These are phyloP conservation scores for Hyaloscypha variabilis DNA, from an alignment of 495 filamentous ascomycete species.

Conservation along the genomic window DNA sequence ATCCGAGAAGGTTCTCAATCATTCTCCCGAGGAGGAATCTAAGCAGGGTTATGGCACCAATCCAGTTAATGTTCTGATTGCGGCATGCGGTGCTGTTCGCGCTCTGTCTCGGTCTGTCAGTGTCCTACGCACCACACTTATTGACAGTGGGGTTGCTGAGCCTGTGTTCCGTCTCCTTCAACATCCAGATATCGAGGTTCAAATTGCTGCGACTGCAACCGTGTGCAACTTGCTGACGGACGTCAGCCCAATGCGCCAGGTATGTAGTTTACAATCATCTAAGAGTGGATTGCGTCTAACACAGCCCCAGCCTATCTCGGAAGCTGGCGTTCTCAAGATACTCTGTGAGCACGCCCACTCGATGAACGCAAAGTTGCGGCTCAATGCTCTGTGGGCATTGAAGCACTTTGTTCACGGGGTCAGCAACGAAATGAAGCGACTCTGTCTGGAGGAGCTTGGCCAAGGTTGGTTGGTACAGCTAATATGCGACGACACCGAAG, in stretches of 20 bases:
- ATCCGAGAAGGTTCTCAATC: constrained; percentile 36
- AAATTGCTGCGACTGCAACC: constrained; percentile 80
- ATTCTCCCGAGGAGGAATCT: constrained; percentile 35
- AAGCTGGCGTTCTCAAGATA: constrained; percentile 73
- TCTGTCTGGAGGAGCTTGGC: constrained; percentile 73
- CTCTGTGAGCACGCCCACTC: constrained; percentile 86
- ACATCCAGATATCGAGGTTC: constrained; percentile 77
- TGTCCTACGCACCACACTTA: constrained; percentile 80
- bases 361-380: constrained; percentile 66
- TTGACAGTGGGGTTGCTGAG: constrained; percentile 79
- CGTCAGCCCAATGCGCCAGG: constrained; percentile 88
- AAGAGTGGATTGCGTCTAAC: constrained; percentile 28
- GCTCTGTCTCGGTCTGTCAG: constrained; percentile 82
- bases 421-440: constrained; percentile 69
- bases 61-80: constrained; percentile 69
- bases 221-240: constrained; percentile 84
- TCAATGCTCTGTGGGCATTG: constrained; percentile 88
- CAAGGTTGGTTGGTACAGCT: constrained; percentile 79
- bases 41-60: constrained; percentile 43
- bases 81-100: constrained; percentile 79
- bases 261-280: constrained; percentile 42
- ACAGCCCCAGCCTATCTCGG: constrained; percentile 64
- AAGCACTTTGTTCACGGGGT: constrained; percentile 81
- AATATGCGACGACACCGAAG: constrained; percentile 63
- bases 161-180: constrained; percentile 79